Conservation (phyloP, 345 rosid genomes). For the Excoecaria agallocha region DNA sequence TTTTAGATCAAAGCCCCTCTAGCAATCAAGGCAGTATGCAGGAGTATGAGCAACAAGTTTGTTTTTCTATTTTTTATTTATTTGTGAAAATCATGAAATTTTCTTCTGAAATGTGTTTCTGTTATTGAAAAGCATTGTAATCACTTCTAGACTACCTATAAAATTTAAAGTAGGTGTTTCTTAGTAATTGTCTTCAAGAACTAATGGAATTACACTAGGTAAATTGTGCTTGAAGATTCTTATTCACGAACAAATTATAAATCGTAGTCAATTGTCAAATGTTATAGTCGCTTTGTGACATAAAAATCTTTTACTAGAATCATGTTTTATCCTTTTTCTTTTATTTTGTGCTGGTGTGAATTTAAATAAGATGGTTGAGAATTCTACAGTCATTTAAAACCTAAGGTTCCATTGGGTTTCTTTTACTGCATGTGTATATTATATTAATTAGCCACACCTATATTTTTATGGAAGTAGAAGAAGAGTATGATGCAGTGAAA, state of each 20-base stretch:
- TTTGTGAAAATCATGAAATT: no score
- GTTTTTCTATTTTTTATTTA: no score
- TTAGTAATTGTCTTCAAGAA: constrained; percentile 98
- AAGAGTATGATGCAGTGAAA: neutral
- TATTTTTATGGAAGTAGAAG: neutral
- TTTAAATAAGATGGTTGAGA: neutral
- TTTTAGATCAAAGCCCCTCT: no score
- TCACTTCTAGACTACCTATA: no score
- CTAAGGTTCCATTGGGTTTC: neutral
- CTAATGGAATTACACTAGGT: constrained; percentile 99
- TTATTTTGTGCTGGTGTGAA: neutral
- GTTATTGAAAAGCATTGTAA: no score
- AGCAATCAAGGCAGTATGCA: no score
- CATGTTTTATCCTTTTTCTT: neutral
- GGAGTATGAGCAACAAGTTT: no score
- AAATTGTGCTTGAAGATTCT: no score
- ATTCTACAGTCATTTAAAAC: neutral
- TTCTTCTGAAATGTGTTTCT: no score
- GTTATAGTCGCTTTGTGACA: neutral
- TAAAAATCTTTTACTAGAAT: neutral
- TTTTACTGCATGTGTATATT: neutral
- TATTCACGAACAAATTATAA: neutral
- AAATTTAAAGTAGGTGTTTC: constrained; percentile 91
- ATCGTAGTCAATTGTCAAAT: no score
- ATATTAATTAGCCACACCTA: neutral